Base-by-base conservation (phyloP, 2,329 filamentous ascomycete species). In the Ceratocystis destructans region DNA sequence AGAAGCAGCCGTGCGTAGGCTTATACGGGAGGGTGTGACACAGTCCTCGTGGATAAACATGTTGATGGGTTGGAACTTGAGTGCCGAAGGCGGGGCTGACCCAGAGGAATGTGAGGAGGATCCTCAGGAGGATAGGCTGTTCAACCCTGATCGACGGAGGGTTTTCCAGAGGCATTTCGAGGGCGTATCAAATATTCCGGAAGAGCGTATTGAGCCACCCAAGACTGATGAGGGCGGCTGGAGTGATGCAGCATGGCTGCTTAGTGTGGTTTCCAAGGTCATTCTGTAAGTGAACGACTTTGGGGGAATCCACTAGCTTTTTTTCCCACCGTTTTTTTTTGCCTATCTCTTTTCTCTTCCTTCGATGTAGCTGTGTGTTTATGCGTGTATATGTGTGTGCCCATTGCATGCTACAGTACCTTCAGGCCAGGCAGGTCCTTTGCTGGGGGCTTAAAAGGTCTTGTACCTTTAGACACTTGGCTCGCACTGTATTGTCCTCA, bases 211-310 rank as follows among this genome's bases (percentile, higher is more conserved):
- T 72, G 82, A 72, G 41, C 76, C 78, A 8, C 76, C 77, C 63
- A 79, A 79, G 53, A 76, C 78, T 7, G 79, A 86, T 64, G 80
- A 83, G 55, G 83, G 83, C 17, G 81, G 80, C 7, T 87, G 85
- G 85, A 79, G 82, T 67, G 86, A 88, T 73, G 85, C 84, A 31
- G 84, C 84, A 17, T 88, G 85, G 86, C 74, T 88, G 61, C 74
- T 88, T 66, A 85, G 80, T 69, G 83, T 88, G 69, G 85, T 84
- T 10, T 80, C 81, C 31, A 85, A 83, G 71, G 81, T 86, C 57
- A 76, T 86, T 70, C 77, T 85, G 69, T 85, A 31, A 59, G 17
- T 22, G 15, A 37, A 15, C 8, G 31, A 3, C 31, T 20, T 37
- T n/a, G 8, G 3, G 2, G n/a, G 1, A 7, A 37, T 20, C 28